Evolutionary conservation across 345 rosid species (phyloP), one percentile per base, ranked within the genome.

Genomic region (Populus alba): DNA sequence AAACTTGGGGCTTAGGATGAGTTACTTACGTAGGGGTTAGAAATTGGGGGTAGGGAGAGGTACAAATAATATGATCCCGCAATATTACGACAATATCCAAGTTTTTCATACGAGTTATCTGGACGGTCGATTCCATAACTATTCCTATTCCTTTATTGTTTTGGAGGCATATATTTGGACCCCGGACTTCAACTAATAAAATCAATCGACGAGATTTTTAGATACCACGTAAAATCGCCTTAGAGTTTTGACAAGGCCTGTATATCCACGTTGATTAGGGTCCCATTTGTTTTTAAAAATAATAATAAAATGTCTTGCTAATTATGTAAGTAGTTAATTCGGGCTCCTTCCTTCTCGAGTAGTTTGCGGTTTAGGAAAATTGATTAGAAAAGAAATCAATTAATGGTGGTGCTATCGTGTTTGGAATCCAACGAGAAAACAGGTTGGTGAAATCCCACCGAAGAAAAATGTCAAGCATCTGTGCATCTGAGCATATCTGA

Each of bases 321-420:
- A 23, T 12, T 33, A 33, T 33, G 4, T 33, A 33, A 33, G 2
- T 29, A 29, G 2, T 3, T 53, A 53, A 53, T 53, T 20, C 59
- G 8, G 8, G 4, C 23, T 41, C 13, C 47, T 43, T 43, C 47
- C 4, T 41, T 43, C 47, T 43, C 47, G 0, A 11, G 3, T 0
- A 12, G 11, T 10, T 43, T 10, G 5, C 37, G 47, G 47, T 43
- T 45, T 65, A 33, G 80, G 45, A 66, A 71, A 77, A 77, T 3
- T 59, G 73, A 78, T 8, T 23, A 25, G 38, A 27, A 78, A 75
- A 51, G 22, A 73, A 61, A 25, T n/a, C 9, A 31, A 77, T 51
- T 20, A 80, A 77, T 62, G 80, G 2, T 62, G 49, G 66, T 78
- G 80, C 71, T 71, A 33, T 78, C 71, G 71, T 71, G 31, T 78